Evolutionary conservation across 1,284 basidiomycete genomes (phyloP).

Genomic region (Psilocybe mexicana): DNA sequence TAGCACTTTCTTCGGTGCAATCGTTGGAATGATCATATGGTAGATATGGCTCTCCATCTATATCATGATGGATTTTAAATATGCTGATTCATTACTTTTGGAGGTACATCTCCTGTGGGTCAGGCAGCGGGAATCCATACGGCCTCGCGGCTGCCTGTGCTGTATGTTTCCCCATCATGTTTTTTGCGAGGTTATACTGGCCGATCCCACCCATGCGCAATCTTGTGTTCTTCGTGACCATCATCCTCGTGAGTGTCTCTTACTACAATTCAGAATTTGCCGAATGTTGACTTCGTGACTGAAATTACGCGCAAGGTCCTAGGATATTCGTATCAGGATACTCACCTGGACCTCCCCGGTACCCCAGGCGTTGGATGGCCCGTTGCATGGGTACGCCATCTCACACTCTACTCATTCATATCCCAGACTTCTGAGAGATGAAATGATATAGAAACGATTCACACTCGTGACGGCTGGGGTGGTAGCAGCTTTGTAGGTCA

Average conservation of each 20-base stretch:
- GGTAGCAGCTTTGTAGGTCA: constrained; percentile 59
- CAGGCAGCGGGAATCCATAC: constrained; percentile 68
- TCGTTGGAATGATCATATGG: constrained; percentile 73
- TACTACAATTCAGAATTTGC: background rate
- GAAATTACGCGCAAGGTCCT: constrained; percentile 46
- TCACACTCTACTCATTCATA: background rate
- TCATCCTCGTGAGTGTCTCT: constrained; percentile 50
- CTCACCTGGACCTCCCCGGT: constrained; percentile 42
- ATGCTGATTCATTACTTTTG: background rate
- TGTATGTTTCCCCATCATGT: constrained; percentile 72
- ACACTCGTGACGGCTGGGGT: constrained; percentile 64
- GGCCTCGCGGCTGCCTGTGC: constrained; percentile 72
- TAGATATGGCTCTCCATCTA: constrained; percentile 31
- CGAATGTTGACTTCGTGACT: background rate
- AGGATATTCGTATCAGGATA: constrained; percentile 74
- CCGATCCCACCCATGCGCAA: constrained; percentile 73
- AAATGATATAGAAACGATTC: constrained; percentile 51
- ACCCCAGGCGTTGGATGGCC: constrained; percentile 58
- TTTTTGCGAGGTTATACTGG: constrained; percentile 68
- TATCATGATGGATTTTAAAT: background rate
- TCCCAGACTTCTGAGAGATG: background rate
- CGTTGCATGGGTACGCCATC: constrained; percentile 63
- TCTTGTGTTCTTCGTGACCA: constrained; percentile 75
- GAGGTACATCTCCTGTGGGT: constrained; percentile 76
- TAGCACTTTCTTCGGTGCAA: constrained; percentile 70